Conservation (phyloP, 2,329 filamentous ascomycete genomes). For the Botryotinia globosa region DNA sequence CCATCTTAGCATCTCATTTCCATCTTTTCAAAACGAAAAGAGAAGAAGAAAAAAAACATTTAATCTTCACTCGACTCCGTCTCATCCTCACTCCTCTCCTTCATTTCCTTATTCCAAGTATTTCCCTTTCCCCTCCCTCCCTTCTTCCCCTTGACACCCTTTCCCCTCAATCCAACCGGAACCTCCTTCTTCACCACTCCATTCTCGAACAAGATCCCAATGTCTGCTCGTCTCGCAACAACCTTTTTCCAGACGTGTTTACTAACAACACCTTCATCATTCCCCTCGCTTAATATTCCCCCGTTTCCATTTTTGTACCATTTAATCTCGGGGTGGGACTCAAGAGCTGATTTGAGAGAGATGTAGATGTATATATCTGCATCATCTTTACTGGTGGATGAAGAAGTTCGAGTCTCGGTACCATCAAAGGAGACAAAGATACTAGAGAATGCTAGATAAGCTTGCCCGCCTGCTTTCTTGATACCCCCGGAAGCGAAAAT, state of each 20-base stretch:
- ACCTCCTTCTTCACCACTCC: conserved; percentile 46
- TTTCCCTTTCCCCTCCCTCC: conserved; percentile 41
- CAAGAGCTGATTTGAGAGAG: conserved; percentile 40
- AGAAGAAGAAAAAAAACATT: too few relatives aligned
- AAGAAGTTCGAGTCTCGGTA: conserved; percentile 30
- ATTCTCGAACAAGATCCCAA: conserved; percentile 45
- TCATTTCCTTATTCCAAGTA: conserved; percentile 38
- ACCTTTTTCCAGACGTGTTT: conserved; percentile 44
- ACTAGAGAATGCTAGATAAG: conserved; percentile 35
- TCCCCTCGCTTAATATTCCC: conserved; percentile 39
- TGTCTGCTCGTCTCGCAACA: conserved; percentile 43
- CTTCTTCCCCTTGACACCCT: conserved; percentile 42
- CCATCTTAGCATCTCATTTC: background rate
- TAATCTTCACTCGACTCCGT: conserved; percentile 17
- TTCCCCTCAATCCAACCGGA: conserved; percentile 43
- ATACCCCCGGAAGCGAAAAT: conserved; percentile 44
- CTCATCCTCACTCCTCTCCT: conserved; percentile 35
- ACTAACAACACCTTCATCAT: conserved; percentile 34
- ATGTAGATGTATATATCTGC: conserved; percentile 47
- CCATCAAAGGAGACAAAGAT: conserved; percentile 38
- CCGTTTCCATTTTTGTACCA: conserved; percentile 44
- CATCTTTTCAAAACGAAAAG: background rate
- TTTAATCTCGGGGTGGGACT: conserved; percentile 37
- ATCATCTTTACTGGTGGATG: conserved; percentile 30
- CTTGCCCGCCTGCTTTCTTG: conserved; percentile 43